Evolutionary conservation across 2,329 filamentous ascomycete species (phyloP), one percentile per base, ranked within the genome.

Genomic region (Aspergillus viridinutans): DNA sequence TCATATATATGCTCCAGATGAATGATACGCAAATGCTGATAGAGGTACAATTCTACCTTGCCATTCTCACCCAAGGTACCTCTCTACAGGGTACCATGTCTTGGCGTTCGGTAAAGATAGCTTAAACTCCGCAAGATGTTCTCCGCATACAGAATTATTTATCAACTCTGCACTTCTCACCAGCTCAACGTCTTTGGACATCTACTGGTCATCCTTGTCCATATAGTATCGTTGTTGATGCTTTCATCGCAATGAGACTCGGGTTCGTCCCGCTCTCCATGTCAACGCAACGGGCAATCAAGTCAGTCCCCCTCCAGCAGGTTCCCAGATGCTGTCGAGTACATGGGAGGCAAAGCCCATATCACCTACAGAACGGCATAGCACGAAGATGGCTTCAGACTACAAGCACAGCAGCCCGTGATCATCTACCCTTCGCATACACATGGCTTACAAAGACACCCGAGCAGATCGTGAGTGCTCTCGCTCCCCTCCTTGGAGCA

Each of bases 401-500:
- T 21, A 61, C 63, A 52, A 54, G 42, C 20, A 54, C 43, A 14
- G 42, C 53, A 50, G 45, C 49, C 21, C 25, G 25, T 47, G 48
- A 52, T 43, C 49, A 53, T 17, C 53, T 29, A 10, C 60, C 61
- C 6, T 62, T 69, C 29, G 70, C 71, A 17, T 67, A 63, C 54
- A 72, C 71, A 35, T 74, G 70, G 71, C 60, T 72, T 35, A 71
- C 71, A 14, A 66, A 60, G 50, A 65, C 64, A 17, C 70, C 70
- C 3, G 62, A 67, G 50, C 57, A 60, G 20, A 66, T 70, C 54
- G 71, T 73, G 55, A 61, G 69, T 53, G 14, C 40, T 35, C 23
- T 32, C 23, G 17, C 35, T n/a, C 20, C 26, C 3, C 12, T 48
- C 7, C 2, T 29, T 35, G 12, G 17, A 25, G 17, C 20, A 10